Evolutionary conservation across 345 rosid genomes (phyloP), one percentile per base, ranked within the genome.

Genomic region (Rhodamnia argentea): DNA sequence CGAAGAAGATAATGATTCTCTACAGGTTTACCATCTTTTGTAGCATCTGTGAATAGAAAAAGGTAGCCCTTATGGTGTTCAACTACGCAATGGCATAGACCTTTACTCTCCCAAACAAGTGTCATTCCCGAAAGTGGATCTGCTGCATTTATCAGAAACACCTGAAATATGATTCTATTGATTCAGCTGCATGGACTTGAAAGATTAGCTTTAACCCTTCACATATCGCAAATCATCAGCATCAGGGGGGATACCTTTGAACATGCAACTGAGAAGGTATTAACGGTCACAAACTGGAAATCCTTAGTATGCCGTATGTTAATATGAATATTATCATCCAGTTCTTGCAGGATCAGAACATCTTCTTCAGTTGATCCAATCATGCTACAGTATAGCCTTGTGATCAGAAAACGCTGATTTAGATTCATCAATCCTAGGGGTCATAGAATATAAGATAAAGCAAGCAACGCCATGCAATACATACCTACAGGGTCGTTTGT

Each of bases 301-400:
- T 97, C 99, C 85, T 97, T 97, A 22, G 99, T 94, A 90, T 96
- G 92, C 64, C 97, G 89, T 54, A 95, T 89, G 90, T 90, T 94
- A 82, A 94, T 92, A 90, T 90, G 91, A 86, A 94, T 92, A 87
- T 93, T 93, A 47, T 92, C 97, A 86, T 92, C 91, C 9, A 89
- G 88, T 88, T 97, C 98, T 90, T 96, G 98, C 14, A 92, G 91
- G 89, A 97, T 92, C 91, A 97, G 87, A 88, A 92, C 93, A 89
- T 97, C 99, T 50, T 94, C 98, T 89, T 97, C 98, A 2, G 95
- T 94, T 44, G 99, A 97, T 62, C 99, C 99, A 57, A 97, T 96
- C 85, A 89, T 92, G 95, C 96, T 95, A 91, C 95, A 84, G 50
- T 87, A 87, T 10, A 87, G 57, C 88, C 88, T 86, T 84, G 51